A percentile compares a stretch with the other conserved stretches of the same genome.
Conservation (phyloP, 2,329 filamentous ascomycete species). For the Monosporascus sp. region DNA sequence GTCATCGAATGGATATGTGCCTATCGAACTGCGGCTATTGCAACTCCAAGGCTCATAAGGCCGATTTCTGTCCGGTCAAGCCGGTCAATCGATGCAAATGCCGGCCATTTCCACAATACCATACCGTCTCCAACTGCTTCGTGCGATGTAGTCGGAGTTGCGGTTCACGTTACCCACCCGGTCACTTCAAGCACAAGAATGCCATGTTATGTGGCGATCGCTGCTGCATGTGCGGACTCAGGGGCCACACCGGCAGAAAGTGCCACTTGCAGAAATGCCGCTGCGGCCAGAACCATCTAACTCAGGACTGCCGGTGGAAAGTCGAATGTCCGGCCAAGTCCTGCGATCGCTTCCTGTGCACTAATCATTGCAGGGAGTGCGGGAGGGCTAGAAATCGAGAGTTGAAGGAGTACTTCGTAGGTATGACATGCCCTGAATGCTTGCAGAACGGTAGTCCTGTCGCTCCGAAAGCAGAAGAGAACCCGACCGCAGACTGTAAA, state of each 20-base stretch:
- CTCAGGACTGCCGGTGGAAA: conserved; percentile 36
- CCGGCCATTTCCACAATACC: conserved; percentile 32
- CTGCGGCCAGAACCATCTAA: conserved; percentile 32
- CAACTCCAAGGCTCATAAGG: conserved; percentile 24
- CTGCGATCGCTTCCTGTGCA: conserved; percentile 30
- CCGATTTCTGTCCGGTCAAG: conserved; percentile 25
- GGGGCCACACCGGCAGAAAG: conserved; percentile 31
- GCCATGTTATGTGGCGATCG: conserved; percentile 33
- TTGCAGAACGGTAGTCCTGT: conserved; percentile 17
- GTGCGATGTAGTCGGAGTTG: conserved; percentile 30
- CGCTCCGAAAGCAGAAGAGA: neutral
- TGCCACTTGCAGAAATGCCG: conserved; percentile 30
- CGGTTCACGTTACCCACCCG: conserved; percentile 18
- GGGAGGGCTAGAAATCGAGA: conserved; percentile 19
- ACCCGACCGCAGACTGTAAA: no score
- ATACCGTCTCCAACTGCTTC: conserved; percentile 27
- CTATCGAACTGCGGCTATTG: conserved; percentile 29
- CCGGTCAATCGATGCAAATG: conserved; percentile 34
- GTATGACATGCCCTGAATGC: conserved; percentile 25
- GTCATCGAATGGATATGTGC: conserved; percentile 23
- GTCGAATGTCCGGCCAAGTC: conserved; percentile 27
- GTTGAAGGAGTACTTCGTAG: conserved; percentile 22
- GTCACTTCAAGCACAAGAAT: conserved; percentile 26
- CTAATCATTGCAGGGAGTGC: conserved; percentile 32
- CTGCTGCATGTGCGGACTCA: conserved; percentile 39